Conservation (phyloP, 2,329 filamentous ascomycete species). For the Mollisia scopiformis region DNA sequence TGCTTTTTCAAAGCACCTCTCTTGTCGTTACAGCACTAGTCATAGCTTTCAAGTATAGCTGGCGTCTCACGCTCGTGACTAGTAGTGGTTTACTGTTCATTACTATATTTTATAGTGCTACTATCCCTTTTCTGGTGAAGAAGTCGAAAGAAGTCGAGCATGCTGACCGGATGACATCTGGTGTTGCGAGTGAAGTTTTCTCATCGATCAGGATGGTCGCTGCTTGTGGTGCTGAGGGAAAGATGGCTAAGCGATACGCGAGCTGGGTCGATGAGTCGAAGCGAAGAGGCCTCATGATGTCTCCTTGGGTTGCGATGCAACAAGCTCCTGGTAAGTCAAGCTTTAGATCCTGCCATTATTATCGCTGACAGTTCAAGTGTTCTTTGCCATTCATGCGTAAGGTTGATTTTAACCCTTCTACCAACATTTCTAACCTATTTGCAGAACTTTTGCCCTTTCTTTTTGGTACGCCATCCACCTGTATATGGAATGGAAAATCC, state of each 20-base stretch:
- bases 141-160: conserved; percentile 47
- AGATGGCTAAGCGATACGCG: conserved; percentile 55
- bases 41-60: conserved; percentile 60
- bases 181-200: conserved; percentile 64
- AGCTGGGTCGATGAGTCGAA: conserved; percentile 57
- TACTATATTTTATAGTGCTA: conserved; percentile 47
- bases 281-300: conserved; percentile 49
- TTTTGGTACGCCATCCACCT: conserved; percentile 67
- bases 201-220: conserved; percentile 62
- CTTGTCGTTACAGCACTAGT: conserved; percentile 56
- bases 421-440: too few relatives aligned
- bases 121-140: conserved; percentile 60
- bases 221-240: conserved; percentile 62
- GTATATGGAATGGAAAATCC: conserved; percentile 46
- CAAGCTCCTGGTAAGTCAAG: conserved; percentile 47
- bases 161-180: conserved; percentile 59
- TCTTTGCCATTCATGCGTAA: conserved; percentile 37
- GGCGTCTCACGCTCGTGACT: conserved; percentile 62
- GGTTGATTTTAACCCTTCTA: too few relatives aligned
- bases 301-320: conserved; percentile 55
- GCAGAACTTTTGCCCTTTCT: conserved; percentile 58
- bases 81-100: conserved; percentile 60
- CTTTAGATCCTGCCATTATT: conserved; percentile 36
- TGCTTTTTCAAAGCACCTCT: conserved; percentile 57
- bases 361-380: conserved; percentile 36